Percentiles rank a stretch among this genome's conserved stretches.
These are phyloP conservation scores for Arabis hirsuta DNA, from an alignment of 345 rosid genomes.

Conservation along the genomic window DNA sequence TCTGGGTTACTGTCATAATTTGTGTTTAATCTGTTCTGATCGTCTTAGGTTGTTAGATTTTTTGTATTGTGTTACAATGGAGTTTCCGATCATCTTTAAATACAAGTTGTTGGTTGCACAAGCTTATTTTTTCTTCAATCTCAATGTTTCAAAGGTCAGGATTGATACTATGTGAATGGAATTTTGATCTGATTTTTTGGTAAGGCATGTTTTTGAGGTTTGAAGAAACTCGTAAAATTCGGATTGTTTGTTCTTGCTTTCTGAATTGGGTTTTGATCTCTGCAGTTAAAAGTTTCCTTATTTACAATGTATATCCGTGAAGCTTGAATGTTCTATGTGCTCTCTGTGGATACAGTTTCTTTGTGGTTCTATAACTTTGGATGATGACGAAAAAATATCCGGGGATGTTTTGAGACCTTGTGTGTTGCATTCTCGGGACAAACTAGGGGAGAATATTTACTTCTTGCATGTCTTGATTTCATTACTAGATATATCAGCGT, in stretches of 20 bases:
- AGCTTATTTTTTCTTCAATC: constrained; percentile 28
- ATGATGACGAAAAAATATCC: neutral
- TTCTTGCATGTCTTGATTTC: neutral
- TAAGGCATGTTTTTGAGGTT: constrained; percentile 17
- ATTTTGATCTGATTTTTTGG: constrained; percentile 17
- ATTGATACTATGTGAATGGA: neutral
- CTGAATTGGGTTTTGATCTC: constrained; percentile 19
- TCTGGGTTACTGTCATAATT: neutral
- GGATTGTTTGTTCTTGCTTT: constrained; percentile 2
- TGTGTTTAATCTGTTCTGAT: constrained; percentile 1
- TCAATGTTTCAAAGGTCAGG: constrained; percentile 45
- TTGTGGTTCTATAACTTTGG: neutral
- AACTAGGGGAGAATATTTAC: neutral
- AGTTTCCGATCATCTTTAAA: constrained; percentile 1
- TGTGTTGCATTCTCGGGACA: neutral
- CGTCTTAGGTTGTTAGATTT: constrained; percentile 10
- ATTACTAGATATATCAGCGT: constrained; percentile 2
- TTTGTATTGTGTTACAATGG: constrained; percentile 25
- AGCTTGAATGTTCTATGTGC: constrained; percentile 20
- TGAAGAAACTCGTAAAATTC: neutral
- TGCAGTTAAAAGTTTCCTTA: constrained; percentile 7
- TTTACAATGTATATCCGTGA: constrained; percentile 20
- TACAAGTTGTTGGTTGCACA: constrained; percentile 6
- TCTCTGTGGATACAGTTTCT: constrained; percentile 10
- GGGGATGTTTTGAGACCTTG: neutral